Evolutionary conservation across 257 asterid species (phyloP), one percentile per base, ranked within the genome.

Genomic region (Leonotis leonurus): DNA sequence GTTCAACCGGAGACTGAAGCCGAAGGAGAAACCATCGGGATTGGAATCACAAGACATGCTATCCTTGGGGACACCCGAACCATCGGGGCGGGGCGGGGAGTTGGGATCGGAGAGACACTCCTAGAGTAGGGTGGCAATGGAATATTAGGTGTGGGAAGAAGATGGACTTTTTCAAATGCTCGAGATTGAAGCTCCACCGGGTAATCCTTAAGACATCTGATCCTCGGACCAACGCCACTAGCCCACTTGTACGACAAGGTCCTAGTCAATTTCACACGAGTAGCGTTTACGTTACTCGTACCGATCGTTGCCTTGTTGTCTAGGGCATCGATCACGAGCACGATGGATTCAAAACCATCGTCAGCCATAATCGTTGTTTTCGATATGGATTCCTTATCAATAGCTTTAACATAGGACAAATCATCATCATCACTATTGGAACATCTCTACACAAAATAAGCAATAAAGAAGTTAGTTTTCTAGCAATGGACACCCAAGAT

Each of bases 151-250:
- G 78, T 62, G 0, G 90, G 91, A 2, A 91, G 83, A 9, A 88
- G 68, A 52, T 67, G 71, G 0, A 88, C 87, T 71, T 66, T 71
- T 60, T 88, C 87, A 13, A 88, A 77, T 13, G 87, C 94, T 64
- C 62, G 78, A 14, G 64, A 74, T 27, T 85, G 96, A 55, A 88
- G 90, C 46, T 83, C 89, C 48, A 72, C 11, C 0, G 90, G 90
- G 13, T 83, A 85, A 53, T 85, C 88, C 41, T 88, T 74, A 13
- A 88, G 82, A 65, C 91, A 88, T 0, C 96, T 91, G 16, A 88
- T 88, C 5, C 94, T 70, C 2, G 95, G 78, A 6, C 91, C 94
- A 0, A 80, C 83, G 0, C 89, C 89, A 24, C 78, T 85, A 26
- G 75, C 48, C 91, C 91, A 88, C 68, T 81, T 85, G 84, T 76